These are phyloP conservation scores for Forsythia suspensa DNA, from an alignment of 257 asterid species.

Conservation along the genomic window DNA sequence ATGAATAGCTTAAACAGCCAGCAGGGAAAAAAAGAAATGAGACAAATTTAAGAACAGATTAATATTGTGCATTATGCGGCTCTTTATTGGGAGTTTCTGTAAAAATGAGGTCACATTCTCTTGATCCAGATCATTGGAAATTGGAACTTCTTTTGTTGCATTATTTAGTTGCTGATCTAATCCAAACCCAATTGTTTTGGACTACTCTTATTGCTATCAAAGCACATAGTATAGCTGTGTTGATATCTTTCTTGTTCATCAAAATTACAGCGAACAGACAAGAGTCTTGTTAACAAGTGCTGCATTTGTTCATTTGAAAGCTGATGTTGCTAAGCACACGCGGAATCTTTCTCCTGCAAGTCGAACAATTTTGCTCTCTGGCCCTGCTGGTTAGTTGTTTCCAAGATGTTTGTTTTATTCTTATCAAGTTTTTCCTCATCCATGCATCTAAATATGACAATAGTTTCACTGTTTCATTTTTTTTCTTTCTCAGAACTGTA, in stretches of 20 bases:
- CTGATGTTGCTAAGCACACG: slow-evolving; percentile 54
- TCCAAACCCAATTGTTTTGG: background rate
- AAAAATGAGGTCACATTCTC: background rate
- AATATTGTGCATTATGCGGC: background rate
- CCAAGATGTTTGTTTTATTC: background rate
- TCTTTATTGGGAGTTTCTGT: background rate
- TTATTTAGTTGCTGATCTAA: background rate
- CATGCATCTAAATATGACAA: slow-evolving; percentile 1
- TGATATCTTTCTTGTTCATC: slow-evolving; percentile 19
- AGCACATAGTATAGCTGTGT: background rate
- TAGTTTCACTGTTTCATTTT: too few species aligned
- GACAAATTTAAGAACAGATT: background rate
- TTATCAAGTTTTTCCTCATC: background rate
- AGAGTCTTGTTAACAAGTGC: slow-evolving; percentile 73
- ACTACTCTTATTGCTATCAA: background rate
- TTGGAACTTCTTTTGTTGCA: background rate
- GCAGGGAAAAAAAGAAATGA: background rate
- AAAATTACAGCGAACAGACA: slow-evolving; percentile 60
- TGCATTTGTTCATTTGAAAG: slow-evolving; percentile 68
- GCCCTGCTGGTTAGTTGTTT: slow-evolving; percentile 64
- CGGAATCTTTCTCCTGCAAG: slow-evolving; percentile 89
- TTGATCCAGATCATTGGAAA: background rate
- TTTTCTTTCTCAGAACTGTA: slow-evolving; percentile 48
- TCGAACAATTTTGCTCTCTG: slow-evolving; percentile 79
- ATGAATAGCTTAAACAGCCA: slow-evolving; percentile 4